phyloP scores from a whole-genome alignment of 768 basidiomycete species.

The Lactifluus piperatus region DNA sequence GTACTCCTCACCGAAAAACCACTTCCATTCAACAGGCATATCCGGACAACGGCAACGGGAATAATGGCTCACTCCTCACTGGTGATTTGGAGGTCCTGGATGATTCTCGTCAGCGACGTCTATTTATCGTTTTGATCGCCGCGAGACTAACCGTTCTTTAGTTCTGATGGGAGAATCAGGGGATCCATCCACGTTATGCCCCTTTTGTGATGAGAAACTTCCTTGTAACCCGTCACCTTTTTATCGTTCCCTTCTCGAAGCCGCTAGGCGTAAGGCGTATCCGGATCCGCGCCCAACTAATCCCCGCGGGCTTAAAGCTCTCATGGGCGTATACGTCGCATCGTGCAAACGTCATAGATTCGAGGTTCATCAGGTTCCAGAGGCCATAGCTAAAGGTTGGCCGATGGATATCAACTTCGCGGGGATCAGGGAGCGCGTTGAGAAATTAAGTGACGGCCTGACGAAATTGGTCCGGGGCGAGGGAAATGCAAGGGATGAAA shows the following conservation, averaged over 20 bases:
- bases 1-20: background rate
- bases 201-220: conserved; percentile 69
- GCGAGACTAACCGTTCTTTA: conserved; percentile 22
- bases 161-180: conserved; percentile 42
- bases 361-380: conserved; percentile 63
- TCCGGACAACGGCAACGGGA: background rate
- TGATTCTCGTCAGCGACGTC: conserved; percentile 18
- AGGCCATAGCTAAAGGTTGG: conserved; percentile 67
- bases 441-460: conserved; percentile 39
- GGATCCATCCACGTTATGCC: conserved; percentile 66
- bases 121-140: background rate
- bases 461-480: conserved; percentile 40
- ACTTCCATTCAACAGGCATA: background rate
- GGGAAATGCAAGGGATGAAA: conserved; percentile 30
- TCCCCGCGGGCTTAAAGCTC: conserved; percentile 49
- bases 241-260: conserved; percentile 44
- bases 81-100: conserved; percentile 1
- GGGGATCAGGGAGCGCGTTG: conserved; percentile 43
- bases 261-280: conserved; percentile 44
- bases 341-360: conserved; percentile 76
- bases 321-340: conserved; percentile 45
- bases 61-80: background rate
- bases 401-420: conserved; percentile 64
- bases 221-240: conserved; percentile 54
- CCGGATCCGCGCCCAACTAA: conserved; percentile 62